Evolutionary conservation across 805 yeast species (phyloP).

Genomic region (Nakazawaea ernobii): DNA sequence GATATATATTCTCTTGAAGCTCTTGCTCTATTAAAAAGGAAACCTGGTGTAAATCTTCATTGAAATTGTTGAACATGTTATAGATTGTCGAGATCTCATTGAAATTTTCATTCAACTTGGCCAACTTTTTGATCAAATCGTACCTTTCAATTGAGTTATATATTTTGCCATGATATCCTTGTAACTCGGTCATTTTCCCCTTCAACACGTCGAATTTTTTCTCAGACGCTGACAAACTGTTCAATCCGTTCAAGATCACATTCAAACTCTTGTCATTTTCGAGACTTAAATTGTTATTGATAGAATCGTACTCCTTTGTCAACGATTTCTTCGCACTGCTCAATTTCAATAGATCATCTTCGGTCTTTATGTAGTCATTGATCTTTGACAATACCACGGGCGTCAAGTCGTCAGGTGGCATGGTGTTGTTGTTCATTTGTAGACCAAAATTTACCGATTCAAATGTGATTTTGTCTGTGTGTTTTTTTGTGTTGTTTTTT

Average conservation of each 20-base stretch:
- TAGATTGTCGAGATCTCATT: slow-evolving; percentile 62
- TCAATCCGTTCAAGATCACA: slow-evolving; percentile 40
- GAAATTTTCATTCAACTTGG: slow-evolving; percentile 66
- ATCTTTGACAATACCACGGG: slow-evolving; percentile 17
- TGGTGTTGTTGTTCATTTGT: neutral
- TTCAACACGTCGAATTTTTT: slow-evolving; percentile 34
- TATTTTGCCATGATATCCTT: slow-evolving; percentile 37
- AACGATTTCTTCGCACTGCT: slow-evolving; percentile 48
- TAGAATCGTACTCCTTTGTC: slow-evolving; percentile 61
- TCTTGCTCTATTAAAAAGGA: slow-evolving; percentile 47
- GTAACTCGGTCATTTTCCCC: slow-evolving; percentile 26
- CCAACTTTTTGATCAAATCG: slow-evolving; percentile 60
- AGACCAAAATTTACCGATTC: neutral
- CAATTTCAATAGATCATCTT: slow-evolving; percentile 49
- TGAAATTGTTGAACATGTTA: slow-evolving; percentile 53
- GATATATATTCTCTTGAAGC: slow-evolving; percentile 33
- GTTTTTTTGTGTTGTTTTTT: neutral
- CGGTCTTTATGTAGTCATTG: slow-evolving; percentile 19
- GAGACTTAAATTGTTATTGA: slow-evolving; percentile 69
- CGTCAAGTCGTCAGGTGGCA: slow-evolving; percentile 1
- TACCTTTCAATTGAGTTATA: slow-evolving; percentile 58
- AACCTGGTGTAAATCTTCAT: slow-evolving; percentile 42
- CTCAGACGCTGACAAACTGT: slow-evolving; percentile 31
- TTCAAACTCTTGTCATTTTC: slow-evolving; percentile 64
- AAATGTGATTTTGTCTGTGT: no score